These are phyloP conservation scores for Exophiala sp. DNA, from an alignment of 2,329 filamentous ascomycete genomes.

Conservation along the genomic window DNA sequence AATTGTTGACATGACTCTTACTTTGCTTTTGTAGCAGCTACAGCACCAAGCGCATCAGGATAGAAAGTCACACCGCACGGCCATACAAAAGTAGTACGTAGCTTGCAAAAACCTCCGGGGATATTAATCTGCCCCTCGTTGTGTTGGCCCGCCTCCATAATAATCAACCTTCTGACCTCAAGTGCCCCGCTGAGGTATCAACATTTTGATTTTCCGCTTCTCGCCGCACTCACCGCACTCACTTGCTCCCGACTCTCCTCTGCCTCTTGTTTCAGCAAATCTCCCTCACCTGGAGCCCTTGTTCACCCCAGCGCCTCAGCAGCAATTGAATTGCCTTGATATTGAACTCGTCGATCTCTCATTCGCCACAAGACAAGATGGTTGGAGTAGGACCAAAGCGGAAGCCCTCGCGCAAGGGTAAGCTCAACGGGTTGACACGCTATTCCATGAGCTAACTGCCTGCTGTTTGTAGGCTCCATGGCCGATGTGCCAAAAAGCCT, in stretches of 20 bases:
- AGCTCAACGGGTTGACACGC: slow-evolving; percentile 35
- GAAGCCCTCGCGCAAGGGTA: slow-evolving; percentile 68
- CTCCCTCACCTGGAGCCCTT: neutral
- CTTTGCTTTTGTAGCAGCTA: too few relatives aligned
- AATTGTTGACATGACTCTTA: too few relatives aligned
- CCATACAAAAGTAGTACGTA: too few relatives aligned
- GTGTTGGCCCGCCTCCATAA: too few relatives aligned
- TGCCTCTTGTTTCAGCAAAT: neutral
- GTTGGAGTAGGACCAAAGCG: slow-evolving; percentile 59
- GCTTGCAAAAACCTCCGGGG: too few relatives aligned
- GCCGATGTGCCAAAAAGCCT: slow-evolving; percentile 84
- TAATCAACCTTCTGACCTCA: neutral
- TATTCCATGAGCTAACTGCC: neutral
- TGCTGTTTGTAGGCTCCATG: slow-evolving; percentile 63
- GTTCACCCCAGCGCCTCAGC: neutral
- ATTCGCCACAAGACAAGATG: slow-evolving; percentile 45
- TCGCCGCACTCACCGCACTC: slow-evolving; percentile 1
- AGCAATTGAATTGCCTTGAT: neutral
- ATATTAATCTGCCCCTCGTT: neutral
- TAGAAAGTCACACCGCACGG: too few relatives aligned
- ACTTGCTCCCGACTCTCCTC: neutral
- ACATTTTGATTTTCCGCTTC: slow-evolving; percentile 15
- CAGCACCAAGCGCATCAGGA: too few relatives aligned
- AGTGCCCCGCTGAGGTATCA: slow-evolving; percentile 14
- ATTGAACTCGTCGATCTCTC: neutral